Evolutionary conservation across 78 protist species (phyloP).

Genomic region (Dictyostelium capitatum): DNA sequence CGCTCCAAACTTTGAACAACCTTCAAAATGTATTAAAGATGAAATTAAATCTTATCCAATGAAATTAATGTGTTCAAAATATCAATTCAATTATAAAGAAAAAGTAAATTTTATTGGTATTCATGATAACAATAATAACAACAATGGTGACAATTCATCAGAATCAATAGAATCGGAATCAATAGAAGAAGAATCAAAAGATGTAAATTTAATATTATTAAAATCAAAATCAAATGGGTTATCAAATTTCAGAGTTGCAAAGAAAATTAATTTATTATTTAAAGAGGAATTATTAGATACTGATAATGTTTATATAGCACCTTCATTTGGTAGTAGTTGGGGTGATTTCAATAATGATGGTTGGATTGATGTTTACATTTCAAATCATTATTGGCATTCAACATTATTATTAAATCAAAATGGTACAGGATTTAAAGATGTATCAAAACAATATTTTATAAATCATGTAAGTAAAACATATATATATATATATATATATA

Average conservation of each 20-base stretch:
- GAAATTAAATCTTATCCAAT: constrained; percentile 13
- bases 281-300: constrained; percentile 28
- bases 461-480: neutral
- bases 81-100: neutral
- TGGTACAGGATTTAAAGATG: constrained; percentile 29
- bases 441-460: neutral
- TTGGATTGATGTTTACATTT: constrained; percentile 40
- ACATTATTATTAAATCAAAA: constrained; percentile 19
- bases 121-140: neutral
- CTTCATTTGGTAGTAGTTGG: constrained; percentile 72
- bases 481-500: neutral
- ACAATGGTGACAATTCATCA: neutral
- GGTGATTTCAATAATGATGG: constrained; percentile 80
- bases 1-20: neutral
- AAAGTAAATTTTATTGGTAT: neutral
- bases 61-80: constrained; percentile 66
- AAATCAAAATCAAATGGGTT: constrained; percentile 17
- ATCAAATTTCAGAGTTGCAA: neutral
- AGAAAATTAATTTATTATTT: neutral
- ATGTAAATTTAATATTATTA: neutral
- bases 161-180: neutral
- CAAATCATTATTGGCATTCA: constrained; percentile 73
- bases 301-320: constrained; percentile 19
- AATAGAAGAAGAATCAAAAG: neutral
- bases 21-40: constrained; percentile 52